phyloP scores from a whole-genome alignment of 768 basidiomycete species.

The Filobasidium wieringae region DNA sequence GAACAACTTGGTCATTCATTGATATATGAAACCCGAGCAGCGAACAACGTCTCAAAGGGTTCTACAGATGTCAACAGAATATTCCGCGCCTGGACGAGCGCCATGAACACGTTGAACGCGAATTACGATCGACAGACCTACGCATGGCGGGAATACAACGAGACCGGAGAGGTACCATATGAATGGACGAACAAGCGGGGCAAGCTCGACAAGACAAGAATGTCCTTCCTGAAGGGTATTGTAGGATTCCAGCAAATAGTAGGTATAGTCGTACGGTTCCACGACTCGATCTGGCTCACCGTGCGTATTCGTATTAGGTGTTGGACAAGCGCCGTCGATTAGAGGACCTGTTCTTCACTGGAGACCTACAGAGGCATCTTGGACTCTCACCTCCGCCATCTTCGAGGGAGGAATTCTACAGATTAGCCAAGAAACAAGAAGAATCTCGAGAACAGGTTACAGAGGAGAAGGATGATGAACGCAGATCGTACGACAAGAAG shows the following conservation, averaged over 20 bases:
- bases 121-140: constrained; percentile 57
- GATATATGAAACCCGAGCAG: constrained; percentile 40
- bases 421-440: too few species aligned
- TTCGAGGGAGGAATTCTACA: too few species aligned
- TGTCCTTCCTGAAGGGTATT: constrained; percentile 40
- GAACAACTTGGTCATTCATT: not conserved
- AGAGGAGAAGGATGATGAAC: too few species aligned
- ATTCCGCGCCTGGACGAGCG: constrained; percentile 70
- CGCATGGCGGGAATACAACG: constrained; percentile 50
- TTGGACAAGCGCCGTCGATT: not conserved
- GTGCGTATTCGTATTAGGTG: not conserved
- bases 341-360: not conserved
- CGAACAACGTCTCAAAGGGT: constrained; percentile 83
- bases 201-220: constrained; percentile 33
- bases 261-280: too few species aligned
- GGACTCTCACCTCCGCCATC: not conserved
- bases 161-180: constrained; percentile 36
- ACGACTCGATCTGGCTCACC: not conserved
- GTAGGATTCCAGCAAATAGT: not conserved
- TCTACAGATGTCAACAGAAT: constrained; percentile 76
- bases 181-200: not conserved
- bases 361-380: not conserved
- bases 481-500: too few species aligned
- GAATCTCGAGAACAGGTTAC: too few species aligned
- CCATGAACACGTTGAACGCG: constrained; percentile 53